Evolutionary conservation across 2,329 filamentous ascomycete genomes (phyloP).

Genomic region (Fonsecaea nubica): DNA sequence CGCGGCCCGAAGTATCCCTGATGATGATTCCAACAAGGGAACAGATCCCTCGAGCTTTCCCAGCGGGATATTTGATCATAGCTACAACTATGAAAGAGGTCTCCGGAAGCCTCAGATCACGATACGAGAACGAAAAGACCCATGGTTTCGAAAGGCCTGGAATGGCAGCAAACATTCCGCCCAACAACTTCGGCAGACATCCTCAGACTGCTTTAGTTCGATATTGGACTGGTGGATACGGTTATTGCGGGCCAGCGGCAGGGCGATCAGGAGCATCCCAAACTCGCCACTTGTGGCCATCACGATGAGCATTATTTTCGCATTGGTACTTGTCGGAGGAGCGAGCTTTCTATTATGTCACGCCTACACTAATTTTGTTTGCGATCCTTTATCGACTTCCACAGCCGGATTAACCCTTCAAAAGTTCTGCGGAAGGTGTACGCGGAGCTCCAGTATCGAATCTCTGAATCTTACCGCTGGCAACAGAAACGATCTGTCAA

Average conservation of each 20-base stretch:
- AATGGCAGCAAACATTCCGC: slow-evolving; percentile 13
- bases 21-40: slow-evolving; percentile 30
- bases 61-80: slow-evolving; percentile 39
- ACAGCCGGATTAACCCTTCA: slow-evolving; percentile 30
- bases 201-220: slow-evolving; percentile 7
- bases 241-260: slow-evolving; percentile 20
- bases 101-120: slow-evolving; percentile 35
- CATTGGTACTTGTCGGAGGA: slow-evolving; percentile 19
- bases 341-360: slow-evolving; percentile 33
- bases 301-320: slow-evolving; percentile 28
- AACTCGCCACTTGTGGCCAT: slow-evolving; percentile 30
- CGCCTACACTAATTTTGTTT: slow-evolving; percentile 31
- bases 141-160: slow-evolving; percentile 17
- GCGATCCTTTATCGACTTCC: slow-evolving; percentile 35
- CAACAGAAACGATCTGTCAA: slow-evolving; percentile 28
- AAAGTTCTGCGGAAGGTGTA: slow-evolving; percentile 36
- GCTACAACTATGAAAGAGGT: slow-evolving; percentile 41
- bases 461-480: slow-evolving; percentile 31
- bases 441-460: slow-evolving; percentile 1
- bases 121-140: slow-evolving; percentile 23
- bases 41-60: slow-evolving; percentile 40
- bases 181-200: slow-evolving; percentile 9
- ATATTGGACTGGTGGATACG: slow-evolving; percentile 25
- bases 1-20: slow-evolving; percentile 19
- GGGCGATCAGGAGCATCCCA: slow-evolving; percentile 32